A percentile compares a stretch with the other conserved stretches of the same genome.
These are phyloP conservation scores for Lichtheimia corymbifera DNA, from an alignment of 371 early-diverging fungal genomes.

Conservation along the genomic window DNA sequence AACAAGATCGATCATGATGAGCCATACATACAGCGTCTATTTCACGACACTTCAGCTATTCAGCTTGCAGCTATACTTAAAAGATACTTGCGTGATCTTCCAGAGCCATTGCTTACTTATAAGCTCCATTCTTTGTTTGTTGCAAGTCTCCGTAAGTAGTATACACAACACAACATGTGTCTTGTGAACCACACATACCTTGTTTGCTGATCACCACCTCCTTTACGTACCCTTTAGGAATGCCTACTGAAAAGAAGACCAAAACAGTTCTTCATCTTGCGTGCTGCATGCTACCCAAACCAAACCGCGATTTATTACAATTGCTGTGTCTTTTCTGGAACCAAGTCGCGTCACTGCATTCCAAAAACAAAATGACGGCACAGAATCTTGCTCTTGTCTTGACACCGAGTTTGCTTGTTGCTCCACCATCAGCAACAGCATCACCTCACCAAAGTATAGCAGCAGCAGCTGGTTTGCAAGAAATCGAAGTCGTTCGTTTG, in stretches of 20 bases:
- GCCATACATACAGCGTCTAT: background rate
- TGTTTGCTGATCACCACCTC: background rate
- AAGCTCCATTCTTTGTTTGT: constrained; percentile 82
- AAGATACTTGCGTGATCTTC: constrained; percentile 90
- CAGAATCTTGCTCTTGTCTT: constrained; percentile 91
- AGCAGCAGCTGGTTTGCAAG: constrained; percentile 54
- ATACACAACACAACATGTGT: no score
- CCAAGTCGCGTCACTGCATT: constrained; percentile 73
- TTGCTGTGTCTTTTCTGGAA: constrained; percentile 82
- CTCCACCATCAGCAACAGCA: constrained; percentile 49
- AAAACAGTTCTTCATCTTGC: constrained; percentile 73
- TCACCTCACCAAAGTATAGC: constrained; percentile 28
- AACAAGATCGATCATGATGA: constrained; percentile 58
- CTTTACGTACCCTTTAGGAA: constrained; percentile 18
- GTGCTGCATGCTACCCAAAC: constrained; percentile 84
- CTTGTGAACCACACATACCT: background rate
- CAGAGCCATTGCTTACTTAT: constrained; percentile 92
- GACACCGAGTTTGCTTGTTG: constrained; percentile 90
- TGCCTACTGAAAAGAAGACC: constrained; percentile 44
- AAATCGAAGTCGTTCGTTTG: constrained; percentile 76
- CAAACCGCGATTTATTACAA: constrained; percentile 88
- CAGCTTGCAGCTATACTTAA: constrained; percentile 94
- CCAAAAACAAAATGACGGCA: constrained; percentile 85
- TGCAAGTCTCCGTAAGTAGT: constrained; percentile 55
- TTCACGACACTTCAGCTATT: constrained; percentile 67